Evolutionary conservation across 306 rosid species (phyloP).

Genomic region (Castanospermum australe): DNA sequence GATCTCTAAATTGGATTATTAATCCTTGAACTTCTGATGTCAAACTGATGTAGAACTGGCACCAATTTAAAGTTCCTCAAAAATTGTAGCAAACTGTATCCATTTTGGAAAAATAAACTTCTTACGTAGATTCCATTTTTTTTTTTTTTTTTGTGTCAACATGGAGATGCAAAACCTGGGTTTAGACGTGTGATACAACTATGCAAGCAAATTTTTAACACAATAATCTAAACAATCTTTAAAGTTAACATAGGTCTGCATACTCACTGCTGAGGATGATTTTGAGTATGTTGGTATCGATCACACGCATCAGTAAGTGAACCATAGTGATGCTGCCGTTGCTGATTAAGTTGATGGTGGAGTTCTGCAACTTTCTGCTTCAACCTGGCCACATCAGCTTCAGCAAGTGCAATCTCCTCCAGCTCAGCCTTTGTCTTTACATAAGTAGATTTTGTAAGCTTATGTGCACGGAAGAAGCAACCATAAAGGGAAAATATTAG

Average conservation of each 20-base stretch:
- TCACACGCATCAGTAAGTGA: slow-evolving; percentile 88
- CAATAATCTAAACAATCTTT: neutral
- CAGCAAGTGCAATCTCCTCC: slow-evolving; percentile 99
- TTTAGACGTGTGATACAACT: neutral
- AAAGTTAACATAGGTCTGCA: slow-evolving; percentile 10
- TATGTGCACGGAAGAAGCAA: slow-evolving; percentile 18
- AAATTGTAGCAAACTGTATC: neutral
- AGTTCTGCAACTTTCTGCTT: slow-evolving; percentile 99
- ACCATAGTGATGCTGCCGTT: slow-evolving; percentile 89
- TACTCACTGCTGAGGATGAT: slow-evolving; percentile 90
- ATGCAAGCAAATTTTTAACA: neutral
- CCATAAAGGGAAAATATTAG: neutral
- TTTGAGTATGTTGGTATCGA: slow-evolving; percentile 78
- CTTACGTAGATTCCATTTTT: neutral
- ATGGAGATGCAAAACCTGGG: neutral
- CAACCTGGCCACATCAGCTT: slow-evolving; percentile 97
- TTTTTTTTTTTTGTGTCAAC: neutral
- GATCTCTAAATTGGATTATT: neutral
- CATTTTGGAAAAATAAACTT: neutral
- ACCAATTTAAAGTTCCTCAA: slow-evolving; percentile 6
- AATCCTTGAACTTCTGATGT: neutral
- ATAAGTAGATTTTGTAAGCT: slow-evolving; percentile 41
- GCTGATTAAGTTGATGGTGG: slow-evolving; percentile 97
- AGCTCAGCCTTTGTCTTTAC: slow-evolving; percentile 95
- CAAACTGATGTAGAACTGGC: neutral